These are phyloP conservation scores for Suhomyces taliae DNA, from an alignment of 1,139 yeast species.

Conservation along the genomic window DNA sequence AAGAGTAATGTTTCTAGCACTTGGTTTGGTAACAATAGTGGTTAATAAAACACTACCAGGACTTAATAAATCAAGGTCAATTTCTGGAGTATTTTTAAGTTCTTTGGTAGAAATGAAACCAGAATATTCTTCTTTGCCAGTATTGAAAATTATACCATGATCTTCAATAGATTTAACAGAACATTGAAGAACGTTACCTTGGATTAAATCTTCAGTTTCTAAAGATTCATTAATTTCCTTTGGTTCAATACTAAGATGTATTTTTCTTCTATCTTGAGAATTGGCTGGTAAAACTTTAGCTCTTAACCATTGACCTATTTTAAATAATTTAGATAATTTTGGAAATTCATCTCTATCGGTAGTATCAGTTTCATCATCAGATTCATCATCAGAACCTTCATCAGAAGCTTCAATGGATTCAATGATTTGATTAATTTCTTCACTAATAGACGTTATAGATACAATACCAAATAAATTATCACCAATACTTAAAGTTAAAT, in stretches of 20 bases:
- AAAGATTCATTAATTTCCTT: constrained; percentile 61
- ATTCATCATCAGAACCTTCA: constrained; percentile 44
- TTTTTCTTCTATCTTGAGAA: constrained; percentile 47
- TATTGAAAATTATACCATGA: constrained; percentile 78
- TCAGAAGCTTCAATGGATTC: constrained; percentile 52
- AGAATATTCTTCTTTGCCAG: constrained; percentile 56
- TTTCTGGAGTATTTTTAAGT: constrained; percentile 26
- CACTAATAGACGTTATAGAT: constrained; percentile 73
- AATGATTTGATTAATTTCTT: constrained; percentile 56
- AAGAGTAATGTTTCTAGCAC: constrained; percentile 62
- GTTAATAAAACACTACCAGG: constrained; percentile 55
- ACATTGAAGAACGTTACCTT: constrained; percentile 71
- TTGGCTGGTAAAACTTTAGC: constrained; percentile 59
- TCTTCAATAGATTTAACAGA: constrained; percentile 82
- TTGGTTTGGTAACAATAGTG: constrained; percentile 43
- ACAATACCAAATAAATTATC: constrained; percentile 80
- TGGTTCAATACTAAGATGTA: constrained; percentile 78
- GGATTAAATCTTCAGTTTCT: constrained; percentile 61
- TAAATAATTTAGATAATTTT: constrained; percentile 52
- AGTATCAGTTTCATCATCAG: constrained; percentile 39
- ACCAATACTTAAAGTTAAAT: constrained; percentile 71
- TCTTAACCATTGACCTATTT: constrained; percentile 82
- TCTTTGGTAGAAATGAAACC: constrained; percentile 84
- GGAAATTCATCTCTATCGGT: constrained; percentile 49
- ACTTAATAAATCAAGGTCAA: constrained; percentile 20